phyloP scores from a whole-genome alignment of 2,329 filamentous ascomycete species.

The Saccharata proteae region DNA sequence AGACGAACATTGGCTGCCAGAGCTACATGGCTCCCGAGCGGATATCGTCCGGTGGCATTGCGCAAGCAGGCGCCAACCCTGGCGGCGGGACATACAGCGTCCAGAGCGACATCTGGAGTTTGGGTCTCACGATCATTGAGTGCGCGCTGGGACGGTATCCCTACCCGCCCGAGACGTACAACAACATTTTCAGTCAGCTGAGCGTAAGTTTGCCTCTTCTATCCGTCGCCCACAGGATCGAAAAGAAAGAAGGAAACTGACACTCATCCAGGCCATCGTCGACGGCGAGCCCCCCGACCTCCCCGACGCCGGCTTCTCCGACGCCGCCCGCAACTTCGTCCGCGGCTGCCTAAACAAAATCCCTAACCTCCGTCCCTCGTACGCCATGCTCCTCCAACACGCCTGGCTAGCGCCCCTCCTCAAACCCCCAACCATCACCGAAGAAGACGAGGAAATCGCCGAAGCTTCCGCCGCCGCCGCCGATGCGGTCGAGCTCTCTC shows the following conservation, averaged over 20 bases:
- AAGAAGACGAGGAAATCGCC: constrained; percentile 50
- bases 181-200: constrained; percentile 95
- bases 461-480: constrained; percentile 7
- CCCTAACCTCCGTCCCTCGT: constrained; percentile 84
- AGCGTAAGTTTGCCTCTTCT: constrained; percentile 53
- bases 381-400: constrained; percentile 78
- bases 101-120: constrained; percentile 94
- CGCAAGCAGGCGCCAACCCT: constrained; percentile 54
- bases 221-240: constrained; percentile 1
- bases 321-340: constrained; percentile 75
- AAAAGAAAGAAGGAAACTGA: constrained; percentile 8
- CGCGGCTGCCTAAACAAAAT: constrained; percentile 83
- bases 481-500: constrained; percentile 26
- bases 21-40: constrained; percentile 98
- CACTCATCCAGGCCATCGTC: constrained; percentile 67
- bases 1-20: constrained; percentile 97
- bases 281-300: constrained; percentile 90
- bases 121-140: constrained; percentile 90
- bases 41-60: constrained; percentile 76
- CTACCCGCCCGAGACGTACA: constrained; percentile 93
- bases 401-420: constrained; percentile 71
- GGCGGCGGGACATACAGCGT: constrained; percentile 86
- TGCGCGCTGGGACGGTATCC: constrained; percentile 91
- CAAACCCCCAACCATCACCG: constrained; percentile 62
- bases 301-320: constrained; percentile 65